Evolutionary conservation across 768 basidiomycete species (phyloP).

Genomic region (Trametopsis cervina): DNA sequence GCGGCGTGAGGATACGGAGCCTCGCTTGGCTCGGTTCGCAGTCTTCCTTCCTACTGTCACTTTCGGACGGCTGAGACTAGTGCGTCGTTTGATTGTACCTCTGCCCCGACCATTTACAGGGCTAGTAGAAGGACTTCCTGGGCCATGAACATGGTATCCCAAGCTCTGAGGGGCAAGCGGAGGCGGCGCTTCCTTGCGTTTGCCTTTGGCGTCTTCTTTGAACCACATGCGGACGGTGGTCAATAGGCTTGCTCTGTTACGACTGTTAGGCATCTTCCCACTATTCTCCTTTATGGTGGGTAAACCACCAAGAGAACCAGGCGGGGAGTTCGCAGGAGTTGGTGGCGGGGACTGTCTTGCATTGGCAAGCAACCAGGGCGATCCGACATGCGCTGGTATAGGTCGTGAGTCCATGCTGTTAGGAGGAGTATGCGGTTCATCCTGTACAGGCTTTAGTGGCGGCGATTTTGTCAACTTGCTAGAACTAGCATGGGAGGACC

Average conservation of each 20-base stretch:
- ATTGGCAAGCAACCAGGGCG: conserved; percentile 70
- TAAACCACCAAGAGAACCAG: conserved; percentile 42
- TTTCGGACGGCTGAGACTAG: conserved; percentile 33
- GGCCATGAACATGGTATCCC: conserved; percentile 8
- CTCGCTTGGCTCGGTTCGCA: conserved; percentile 56
- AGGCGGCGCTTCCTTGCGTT: conserved; percentile 48
- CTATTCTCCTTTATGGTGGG: conserved; percentile 32
- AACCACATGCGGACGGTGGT: conserved; percentile 89
- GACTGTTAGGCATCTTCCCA: conserved; percentile 32
- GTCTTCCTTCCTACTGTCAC: conserved; percentile 16
- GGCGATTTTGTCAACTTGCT: conserved; percentile 69
- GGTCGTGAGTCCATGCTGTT: conserved; percentile 25
- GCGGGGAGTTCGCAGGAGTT: conserved; percentile 48
- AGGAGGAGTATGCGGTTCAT: conserved; percentile 43
- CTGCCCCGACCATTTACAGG: conserved; percentile 20
- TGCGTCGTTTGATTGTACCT: conserved; percentile 42
- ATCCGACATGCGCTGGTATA: conserved; percentile 37
- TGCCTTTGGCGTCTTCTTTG: conserved; percentile 84
- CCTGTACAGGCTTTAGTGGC: conserved; percentile 46
- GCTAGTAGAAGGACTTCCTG: conserved; percentile 12
- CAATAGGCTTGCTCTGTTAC: conserved; percentile 74
- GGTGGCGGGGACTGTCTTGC: conserved; percentile 33
- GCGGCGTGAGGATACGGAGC: conserved; percentile 73
- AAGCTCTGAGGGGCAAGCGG: conserved; percentile 14
- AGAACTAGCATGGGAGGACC: conserved; percentile 56